Evolutionary conservation across 2,329 filamentous ascomycete species (phyloP).

Genomic region (Helotiales sp.): DNA sequence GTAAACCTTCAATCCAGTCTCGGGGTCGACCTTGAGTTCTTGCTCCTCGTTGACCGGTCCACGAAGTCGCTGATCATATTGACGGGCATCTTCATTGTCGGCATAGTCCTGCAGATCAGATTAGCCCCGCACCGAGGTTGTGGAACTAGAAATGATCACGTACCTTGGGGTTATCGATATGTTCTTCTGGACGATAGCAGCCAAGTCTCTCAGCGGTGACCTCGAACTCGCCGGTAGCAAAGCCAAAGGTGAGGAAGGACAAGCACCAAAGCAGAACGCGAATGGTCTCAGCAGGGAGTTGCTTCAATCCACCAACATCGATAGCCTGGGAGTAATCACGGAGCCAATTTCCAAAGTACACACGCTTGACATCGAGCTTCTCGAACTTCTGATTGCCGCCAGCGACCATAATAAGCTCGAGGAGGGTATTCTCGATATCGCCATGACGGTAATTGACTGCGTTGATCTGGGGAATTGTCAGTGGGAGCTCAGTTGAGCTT

Average conservation of each 20-base stretch:
- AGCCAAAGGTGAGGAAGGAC: slow-evolving; percentile 80
- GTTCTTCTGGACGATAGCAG: slow-evolving; percentile 79
- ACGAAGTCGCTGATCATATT: slow-evolving; percentile 26
- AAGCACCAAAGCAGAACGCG: slow-evolving; percentile 22
- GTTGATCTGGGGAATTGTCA: slow-evolving; percentile 16
- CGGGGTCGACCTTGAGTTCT: slow-evolving; percentile 76
- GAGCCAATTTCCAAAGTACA: slow-evolving; percentile 96
- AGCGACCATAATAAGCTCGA: slow-evolving; percentile 66
- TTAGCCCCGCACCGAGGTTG: slow-evolving; percentile 67
- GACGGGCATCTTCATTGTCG: slow-evolving; percentile 73
- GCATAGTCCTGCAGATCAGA: slow-evolving; percentile 57
- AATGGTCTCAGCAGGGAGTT: slow-evolving; percentile 24
- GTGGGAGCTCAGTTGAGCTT: not conserved
- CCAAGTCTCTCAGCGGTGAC: slow-evolving; percentile 78
- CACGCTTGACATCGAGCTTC: slow-evolving; percentile 82
- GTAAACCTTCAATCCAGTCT: slow-evolving; percentile 84
- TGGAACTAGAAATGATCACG: slow-evolving; percentile 29
- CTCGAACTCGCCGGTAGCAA: slow-evolving; percentile 80
- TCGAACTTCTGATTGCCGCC: slow-evolving; percentile 76
- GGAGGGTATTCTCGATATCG: slow-evolving; percentile 87
- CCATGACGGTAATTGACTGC: slow-evolving; percentile 66
- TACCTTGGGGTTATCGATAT: slow-evolving; percentile 67
- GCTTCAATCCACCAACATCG: slow-evolving; percentile 75
- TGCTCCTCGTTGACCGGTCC: slow-evolving; percentile 76
- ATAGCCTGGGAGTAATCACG: slow-evolving; percentile 90